A percentile compares a stretch with the other conserved stretches of the same genome.
phyloP scores from a whole-genome alignment of 164 flowering plant species.

The Nymphaea thermarum region DNA sequence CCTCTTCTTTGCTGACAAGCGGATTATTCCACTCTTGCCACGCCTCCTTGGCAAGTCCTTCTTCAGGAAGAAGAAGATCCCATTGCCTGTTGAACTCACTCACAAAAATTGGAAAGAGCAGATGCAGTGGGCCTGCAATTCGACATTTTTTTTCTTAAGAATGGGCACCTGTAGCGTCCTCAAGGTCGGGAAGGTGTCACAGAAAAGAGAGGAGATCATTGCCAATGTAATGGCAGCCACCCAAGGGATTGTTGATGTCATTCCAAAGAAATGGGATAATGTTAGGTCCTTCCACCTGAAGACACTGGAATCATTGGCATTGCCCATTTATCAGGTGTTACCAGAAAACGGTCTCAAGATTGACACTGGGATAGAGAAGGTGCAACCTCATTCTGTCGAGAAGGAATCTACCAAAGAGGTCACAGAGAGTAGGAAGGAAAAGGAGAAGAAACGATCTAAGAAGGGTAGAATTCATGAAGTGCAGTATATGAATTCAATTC shows the following conservation, averaged over 20 bases:
- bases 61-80: constrained; percentile 77
- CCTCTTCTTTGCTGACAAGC: constrained; percentile 50
- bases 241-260: constrained; percentile 40
- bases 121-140: constrained; percentile 32
- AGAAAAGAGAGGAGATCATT: constrained; percentile 39
- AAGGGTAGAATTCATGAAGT: constrained; percentile 56
- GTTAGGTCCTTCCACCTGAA: constrained; percentile 70
- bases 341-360: constrained; percentile 67
- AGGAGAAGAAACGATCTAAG: constrained; percentile 19
- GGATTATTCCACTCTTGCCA: constrained; percentile 50
- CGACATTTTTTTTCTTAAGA: constrained; percentile 47
- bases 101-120: constrained; percentile 74
- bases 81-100: constrained; percentile 53
- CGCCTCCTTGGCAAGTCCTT: constrained; percentile 67
- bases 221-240: constrained; percentile 56
- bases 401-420: background rate
- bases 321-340: constrained; percentile 64
- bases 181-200: constrained; percentile 41
- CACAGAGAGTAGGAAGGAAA: constrained; percentile 5
- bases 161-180: constrained; percentile 70
- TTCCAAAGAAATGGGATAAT: constrained; percentile 61
- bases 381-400: constrained; percentile 5
- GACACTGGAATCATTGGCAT: constrained; percentile 50
- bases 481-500: constrained; percentile 30
- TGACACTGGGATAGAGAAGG: constrained; percentile 20